Conservation (phyloP, 1,284 basidiomycete species). For the Sporisorium iseilematis-ciliati region DNA sequence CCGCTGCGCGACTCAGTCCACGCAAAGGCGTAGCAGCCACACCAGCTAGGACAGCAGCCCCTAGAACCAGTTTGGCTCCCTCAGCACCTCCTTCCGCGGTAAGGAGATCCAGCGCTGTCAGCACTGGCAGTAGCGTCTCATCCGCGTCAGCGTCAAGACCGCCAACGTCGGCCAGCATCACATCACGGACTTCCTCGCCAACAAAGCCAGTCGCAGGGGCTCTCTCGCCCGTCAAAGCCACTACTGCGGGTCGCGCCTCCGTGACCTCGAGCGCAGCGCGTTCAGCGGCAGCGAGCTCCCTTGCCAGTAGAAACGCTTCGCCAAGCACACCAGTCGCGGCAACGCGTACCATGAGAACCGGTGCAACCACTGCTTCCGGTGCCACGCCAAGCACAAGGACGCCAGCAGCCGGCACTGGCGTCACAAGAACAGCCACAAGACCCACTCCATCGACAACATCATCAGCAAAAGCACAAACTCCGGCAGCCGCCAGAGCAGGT, state of each 20-base stretch:
- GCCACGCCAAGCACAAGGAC: constrained; percentile 34
- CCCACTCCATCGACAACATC: constrained; percentile 13
- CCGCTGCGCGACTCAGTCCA: constrained; percentile 36
- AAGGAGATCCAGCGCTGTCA: constrained; percentile 25
- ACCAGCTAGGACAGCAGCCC: constrained; percentile 24
- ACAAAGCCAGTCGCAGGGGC: constrained; percentile 24
- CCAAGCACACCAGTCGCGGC: constrained; percentile 33
- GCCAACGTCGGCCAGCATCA: constrained; percentile 20
- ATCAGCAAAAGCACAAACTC: constrained; percentile 38
- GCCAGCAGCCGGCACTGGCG: constrained; percentile 13
- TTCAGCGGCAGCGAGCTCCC: constrained; percentile 30
- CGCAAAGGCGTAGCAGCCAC: constrained; percentile 35
- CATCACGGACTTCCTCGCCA: constrained; percentile 31
- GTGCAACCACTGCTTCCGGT: constrained; percentile 7
- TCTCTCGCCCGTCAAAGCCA: constrained; percentile 45
- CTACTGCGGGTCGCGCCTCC: constrained; percentile 25
- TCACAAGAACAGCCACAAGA: constrained; percentile 15
- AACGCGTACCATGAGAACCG: constrained; percentile 17
- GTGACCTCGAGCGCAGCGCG: constrained; percentile 31
- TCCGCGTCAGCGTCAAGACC: constrained; percentile 37
- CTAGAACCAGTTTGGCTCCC: constrained; percentile 22
- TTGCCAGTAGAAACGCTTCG: constrained; percentile 35
- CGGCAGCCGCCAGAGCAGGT: constrained; percentile 51
- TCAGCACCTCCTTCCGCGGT: constrained; percentile 23
- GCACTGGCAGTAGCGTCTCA: constrained; percentile 27